A percentile compares a stretch with the other conserved stretches of the same genome.
phyloP scores from a whole-genome alignment of 768 basidiomycete species.

The Jaapia argillacea region DNA sequence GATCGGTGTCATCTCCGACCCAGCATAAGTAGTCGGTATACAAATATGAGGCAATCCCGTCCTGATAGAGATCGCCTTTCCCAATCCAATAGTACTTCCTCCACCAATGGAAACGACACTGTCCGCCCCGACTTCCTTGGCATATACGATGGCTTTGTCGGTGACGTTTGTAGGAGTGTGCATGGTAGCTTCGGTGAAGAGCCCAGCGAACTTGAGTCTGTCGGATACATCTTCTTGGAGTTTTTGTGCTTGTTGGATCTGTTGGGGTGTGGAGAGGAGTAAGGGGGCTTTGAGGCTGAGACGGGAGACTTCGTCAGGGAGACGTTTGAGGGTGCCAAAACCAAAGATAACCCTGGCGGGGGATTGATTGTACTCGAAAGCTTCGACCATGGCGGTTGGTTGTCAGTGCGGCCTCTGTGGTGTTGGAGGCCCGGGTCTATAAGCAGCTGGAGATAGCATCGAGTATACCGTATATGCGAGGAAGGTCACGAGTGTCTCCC shows the following conservation, averaged over 20 bases:
- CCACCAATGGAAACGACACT: conserved; percentile 28
- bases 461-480: too few relatives aligned
- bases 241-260: conserved; percentile 17
- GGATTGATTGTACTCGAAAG: conserved; percentile 27
- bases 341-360: conserved; percentile 30
- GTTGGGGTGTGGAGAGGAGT: conserved; percentile 24
- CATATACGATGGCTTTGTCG: conserved; percentile 20
- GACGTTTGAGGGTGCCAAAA: conserved; percentile 20
- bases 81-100: conserved; percentile 27
- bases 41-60: conserved; percentile 29
- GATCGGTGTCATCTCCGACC: conserved; percentile 30
- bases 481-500: too few relatives aligned
- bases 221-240: conserved; percentile 9
- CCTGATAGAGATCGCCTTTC: conserved; percentile 29
- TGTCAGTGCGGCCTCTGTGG: too few relatives aligned
- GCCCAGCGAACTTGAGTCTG: conserved; percentile 17
- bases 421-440: too few relatives aligned
- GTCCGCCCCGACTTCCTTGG: conserved; percentile 19
- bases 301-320: conserved; percentile 19
- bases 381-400: conserved; percentile 19
- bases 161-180: conserved; percentile 30
- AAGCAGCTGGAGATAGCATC: too few relatives aligned
- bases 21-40: conserved; percentile 30
- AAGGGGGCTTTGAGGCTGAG: conserved; percentile 24
- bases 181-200: conserved; percentile 29